Percentiles rank a stretch among this genome's conserved stretches.
Conservation (phyloP, 2,329 filamentous ascomycete species). For the Sporothrix euskadiensis region DNA sequence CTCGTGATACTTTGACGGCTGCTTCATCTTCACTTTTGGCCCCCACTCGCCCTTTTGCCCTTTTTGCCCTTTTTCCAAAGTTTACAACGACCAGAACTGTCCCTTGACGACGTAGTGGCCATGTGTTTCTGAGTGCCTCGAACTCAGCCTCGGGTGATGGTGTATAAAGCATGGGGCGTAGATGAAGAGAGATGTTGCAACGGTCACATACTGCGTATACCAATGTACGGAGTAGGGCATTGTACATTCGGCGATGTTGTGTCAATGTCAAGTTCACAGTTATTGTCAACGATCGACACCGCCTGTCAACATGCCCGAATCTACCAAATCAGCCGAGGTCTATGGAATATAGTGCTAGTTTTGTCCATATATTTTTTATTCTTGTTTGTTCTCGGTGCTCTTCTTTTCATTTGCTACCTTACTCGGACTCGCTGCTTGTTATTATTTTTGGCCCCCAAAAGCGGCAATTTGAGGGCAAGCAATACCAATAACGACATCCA, state of each 20-base stretch:
- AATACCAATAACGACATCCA: not conserved
- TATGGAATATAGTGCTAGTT: not conserved
- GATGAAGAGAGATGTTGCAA: not conserved
- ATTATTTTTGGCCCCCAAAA: conserved; percentile 23
- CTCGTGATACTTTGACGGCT: not conserved
- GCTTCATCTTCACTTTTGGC: not conserved
- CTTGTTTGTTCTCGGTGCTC: not conserved
- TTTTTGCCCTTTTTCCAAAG: not conserved
- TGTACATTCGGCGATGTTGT: conserved; percentile 11
- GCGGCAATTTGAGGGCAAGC: not conserved
- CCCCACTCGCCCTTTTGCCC: not conserved
- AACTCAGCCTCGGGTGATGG: not conserved
- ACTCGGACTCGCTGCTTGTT: not conserved
- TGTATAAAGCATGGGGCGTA: not conserved
- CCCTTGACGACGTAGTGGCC: conserved; percentile 1
- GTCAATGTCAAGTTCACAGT: not conserved
- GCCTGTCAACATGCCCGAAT: not conserved
- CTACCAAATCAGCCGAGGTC: not conserved
- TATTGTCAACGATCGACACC: not conserved
- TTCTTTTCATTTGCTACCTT: not conserved
- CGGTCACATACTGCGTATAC: not conserved
- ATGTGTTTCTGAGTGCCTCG: not conserved
- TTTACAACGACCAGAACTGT: not conserved
- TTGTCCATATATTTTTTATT: not conserved
- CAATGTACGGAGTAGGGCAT: not conserved